phyloP scores from a whole-genome alignment of 495 filamentous ascomycete genomes.

The Bryoglossum gracile region DNA sequence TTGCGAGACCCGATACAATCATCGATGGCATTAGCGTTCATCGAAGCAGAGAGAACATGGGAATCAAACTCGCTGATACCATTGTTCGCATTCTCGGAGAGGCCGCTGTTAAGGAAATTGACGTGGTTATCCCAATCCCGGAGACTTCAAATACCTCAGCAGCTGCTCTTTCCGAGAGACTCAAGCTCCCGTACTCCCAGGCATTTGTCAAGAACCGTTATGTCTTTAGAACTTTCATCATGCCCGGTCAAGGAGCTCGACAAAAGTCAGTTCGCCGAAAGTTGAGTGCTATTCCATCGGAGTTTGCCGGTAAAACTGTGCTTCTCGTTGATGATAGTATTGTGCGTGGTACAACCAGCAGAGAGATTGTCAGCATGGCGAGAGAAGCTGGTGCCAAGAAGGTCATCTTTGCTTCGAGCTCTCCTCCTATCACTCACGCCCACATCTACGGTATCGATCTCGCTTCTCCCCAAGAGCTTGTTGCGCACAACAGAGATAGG shows the following conservation, averaged over 20 bases:
- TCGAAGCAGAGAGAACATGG: conserved; percentile 86
- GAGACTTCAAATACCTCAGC: conserved; percentile 85
- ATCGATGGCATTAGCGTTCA: conserved; percentile 94
- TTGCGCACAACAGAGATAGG: conserved; percentile 70
- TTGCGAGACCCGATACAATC: conserved; percentile 80
- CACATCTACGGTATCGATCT: conserved; percentile 84
- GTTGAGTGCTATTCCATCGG: conserved; percentile 76
- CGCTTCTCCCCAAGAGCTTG: conserved; percentile 70
- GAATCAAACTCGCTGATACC: conserved; percentile 73
- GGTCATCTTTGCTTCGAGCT: conserved; percentile 84
- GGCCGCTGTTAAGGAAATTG: conserved; percentile 74
- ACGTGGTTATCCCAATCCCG: conserved; percentile 85
- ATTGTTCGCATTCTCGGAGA: conserved; percentile 66
- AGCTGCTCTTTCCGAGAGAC: conserved; percentile 63
- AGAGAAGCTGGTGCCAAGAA: conserved; percentile 83
- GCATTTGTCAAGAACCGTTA: conserved; percentile 94
- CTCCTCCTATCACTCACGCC: conserved; percentile 70
- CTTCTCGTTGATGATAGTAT: conserved; percentile 90
- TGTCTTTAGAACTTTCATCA: conserved; percentile 93
- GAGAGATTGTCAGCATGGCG: conserved; percentile 92
- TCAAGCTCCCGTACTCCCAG: conserved; percentile 76
- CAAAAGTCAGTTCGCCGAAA: conserved; percentile 74
- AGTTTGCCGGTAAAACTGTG: conserved; percentile 80
- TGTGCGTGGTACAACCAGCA: conserved; percentile 82
- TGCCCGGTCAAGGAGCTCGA: conserved; percentile 78